Evolutionary conservation across 2,329 filamentous ascomycete genomes (phyloP), one percentile per base, ranked within the genome.

Genomic region (Gremmenia infestans): DNA sequence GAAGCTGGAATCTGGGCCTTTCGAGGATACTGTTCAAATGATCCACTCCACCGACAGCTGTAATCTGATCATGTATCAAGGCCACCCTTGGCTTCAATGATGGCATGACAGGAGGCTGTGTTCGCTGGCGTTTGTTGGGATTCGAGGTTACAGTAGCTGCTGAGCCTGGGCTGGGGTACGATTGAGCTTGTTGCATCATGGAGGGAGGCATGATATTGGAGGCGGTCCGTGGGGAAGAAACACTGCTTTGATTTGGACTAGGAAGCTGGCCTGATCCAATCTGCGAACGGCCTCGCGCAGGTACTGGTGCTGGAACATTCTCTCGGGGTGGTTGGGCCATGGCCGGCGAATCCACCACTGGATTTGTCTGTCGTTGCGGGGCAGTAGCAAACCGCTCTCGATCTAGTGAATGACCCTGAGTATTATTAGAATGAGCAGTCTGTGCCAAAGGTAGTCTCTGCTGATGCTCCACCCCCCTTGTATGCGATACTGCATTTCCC

Each of bases 1-100:
- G 71, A 7, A 88, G 74, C n/a, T 68, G 60, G 36, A 83, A 73
- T 32, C 87, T 77, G 23, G 72, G 72, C 46, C 67, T 64, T 57
- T 81, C 81, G 2, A 77, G 64, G 4, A 63, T 63, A 40, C 50
- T 60, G 53, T 68, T 68, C 17, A 63, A 60, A 50, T 57, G 69
- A 50, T 52, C 43, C n/a, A 54, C 8, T n/a, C 60, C 56, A 55
- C 65, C 60, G 63, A 53, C 42, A 17, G 51, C 47, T 32, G 60
- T 58, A 40, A 68, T 58, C 49, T 70, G 65, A 14, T 36, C 47
- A 4, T 69, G 56, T 43, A 70, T 66, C 22, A 67, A 9, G 17
- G 53, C 39, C 14, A 68, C 12, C 35, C 60, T 52, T 39, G 53
- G 39, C 50, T 60, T 62, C 9, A 70, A 54, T 35, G 60, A 60